These are phyloP conservation scores for Cercophora sp. DNA, from an alignment of 495 filamentous ascomycete genomes.

Conservation along the genomic window DNA sequence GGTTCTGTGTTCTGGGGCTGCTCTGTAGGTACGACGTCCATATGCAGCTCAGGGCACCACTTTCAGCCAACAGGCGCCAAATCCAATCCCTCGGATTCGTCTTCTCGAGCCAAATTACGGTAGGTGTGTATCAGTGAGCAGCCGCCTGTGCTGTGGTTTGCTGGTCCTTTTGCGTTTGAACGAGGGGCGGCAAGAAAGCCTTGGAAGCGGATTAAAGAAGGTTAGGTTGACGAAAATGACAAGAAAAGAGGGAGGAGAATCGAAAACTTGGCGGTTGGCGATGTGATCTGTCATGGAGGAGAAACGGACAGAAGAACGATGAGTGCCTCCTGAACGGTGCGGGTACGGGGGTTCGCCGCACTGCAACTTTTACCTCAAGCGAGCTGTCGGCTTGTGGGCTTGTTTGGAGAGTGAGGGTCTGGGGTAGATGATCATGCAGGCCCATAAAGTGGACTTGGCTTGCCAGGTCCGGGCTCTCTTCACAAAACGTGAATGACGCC, in stretches of 20 bases:
- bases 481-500: conserved; percentile 24
- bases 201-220: too few relatives aligned
- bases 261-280: not conserved
- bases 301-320: not conserved
- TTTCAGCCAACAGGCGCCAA: conserved; percentile 21
- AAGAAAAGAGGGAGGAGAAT: not conserved
- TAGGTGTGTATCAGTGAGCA: not conserved
- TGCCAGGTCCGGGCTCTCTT: conserved; percentile 25
- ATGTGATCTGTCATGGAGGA: not conserved
- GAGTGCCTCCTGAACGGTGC: too few relatives aligned
- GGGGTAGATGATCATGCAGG: conserved; percentile 33
- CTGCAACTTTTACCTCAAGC: not conserved
- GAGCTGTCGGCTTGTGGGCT: conserved; percentile 14
- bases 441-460: conserved; percentile 16
- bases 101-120: conserved; percentile 7
- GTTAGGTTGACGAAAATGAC: not conserved
- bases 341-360: too few relatives aligned
- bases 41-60: conserved; percentile 25
- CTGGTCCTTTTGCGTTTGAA: too few relatives aligned
- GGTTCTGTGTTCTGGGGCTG: conserved; percentile 12
- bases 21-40: conserved; percentile 20
- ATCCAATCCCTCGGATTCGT: conserved; percentile 22
- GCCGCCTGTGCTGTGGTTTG: not conserved
- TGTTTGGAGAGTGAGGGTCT: conserved; percentile 22
- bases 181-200: too few relatives aligned